A percentile compares a stretch with the other conserved stretches of the same genome.
These are phyloP conservation scores for Chytriomyces hyalinus DNA, from an alignment of 192 early-diverging fungal species.

Conservation along the genomic window DNA sequence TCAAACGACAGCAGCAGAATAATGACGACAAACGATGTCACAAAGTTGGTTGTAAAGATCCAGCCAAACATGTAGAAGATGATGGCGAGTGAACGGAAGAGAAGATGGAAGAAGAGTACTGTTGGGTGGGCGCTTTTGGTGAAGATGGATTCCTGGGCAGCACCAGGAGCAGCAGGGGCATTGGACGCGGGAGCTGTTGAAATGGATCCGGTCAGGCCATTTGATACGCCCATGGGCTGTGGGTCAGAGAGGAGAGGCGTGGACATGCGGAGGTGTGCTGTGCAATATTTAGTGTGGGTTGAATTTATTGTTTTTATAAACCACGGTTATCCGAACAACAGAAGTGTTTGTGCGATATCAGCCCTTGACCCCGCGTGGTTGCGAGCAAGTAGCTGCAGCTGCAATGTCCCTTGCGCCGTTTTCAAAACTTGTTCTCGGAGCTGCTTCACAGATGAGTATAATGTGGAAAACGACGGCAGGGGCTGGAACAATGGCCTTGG, in stretches of 20 bases:
- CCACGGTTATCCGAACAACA: too few species aligned
- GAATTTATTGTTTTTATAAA: not conserved
- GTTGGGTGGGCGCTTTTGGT: constrained; percentile 69
- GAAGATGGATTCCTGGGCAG: constrained; percentile 27
- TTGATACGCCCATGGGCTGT: not conserved
- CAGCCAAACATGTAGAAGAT: constrained; percentile 84
- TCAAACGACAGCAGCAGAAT: constrained; percentile 93
- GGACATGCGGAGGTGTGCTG: not conserved
- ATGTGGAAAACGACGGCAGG: too few species aligned
- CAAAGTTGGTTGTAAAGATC: constrained; percentile 83
- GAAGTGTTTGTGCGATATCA: too few species aligned
- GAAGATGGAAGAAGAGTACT: constrained; percentile 87
- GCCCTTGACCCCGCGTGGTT: too few species aligned
- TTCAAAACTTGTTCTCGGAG: too few species aligned
- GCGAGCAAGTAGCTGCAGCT: too few species aligned
- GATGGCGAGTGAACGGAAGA: constrained; percentile 85
- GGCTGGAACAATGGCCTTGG: too few species aligned
- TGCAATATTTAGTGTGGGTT: not conserved
- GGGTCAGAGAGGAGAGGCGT: not conserved
- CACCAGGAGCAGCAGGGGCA: not conserved
- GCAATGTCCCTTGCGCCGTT: too few species aligned
- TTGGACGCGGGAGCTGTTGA: not conserved
- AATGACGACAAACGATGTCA: constrained; percentile 89
- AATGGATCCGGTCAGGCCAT: not conserved
- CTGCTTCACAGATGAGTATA: too few species aligned